Evolutionary conservation across 2,329 filamentous ascomycete genomes (phyloP).

Genomic region (Cadophora luteo-olivacea): DNA sequence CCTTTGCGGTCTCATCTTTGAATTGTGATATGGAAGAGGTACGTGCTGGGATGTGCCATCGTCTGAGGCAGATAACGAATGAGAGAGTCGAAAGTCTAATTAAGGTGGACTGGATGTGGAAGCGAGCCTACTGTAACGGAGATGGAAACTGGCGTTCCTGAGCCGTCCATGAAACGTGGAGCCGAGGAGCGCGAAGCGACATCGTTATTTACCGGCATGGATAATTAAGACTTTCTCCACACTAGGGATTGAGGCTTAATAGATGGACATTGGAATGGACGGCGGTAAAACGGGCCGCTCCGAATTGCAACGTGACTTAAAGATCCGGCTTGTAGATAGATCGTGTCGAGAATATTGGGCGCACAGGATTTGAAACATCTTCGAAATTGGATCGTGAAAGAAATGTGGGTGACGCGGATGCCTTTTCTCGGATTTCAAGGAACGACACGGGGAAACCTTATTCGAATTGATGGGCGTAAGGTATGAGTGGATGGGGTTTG

Average conservation of each 20-base stretch:
- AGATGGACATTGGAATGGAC: neutral
- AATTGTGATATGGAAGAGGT: neutral
- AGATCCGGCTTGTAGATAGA: neutral
- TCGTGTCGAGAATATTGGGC: neutral
- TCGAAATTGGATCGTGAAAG: neutral
- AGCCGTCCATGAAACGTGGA: neutral
- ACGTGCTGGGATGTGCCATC: neutral
- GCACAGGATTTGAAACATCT: neutral
- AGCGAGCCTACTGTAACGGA: neutral
- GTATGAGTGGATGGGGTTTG: neutral
- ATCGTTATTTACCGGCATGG: slow-evolving; percentile 7
- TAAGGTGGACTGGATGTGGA: neutral
- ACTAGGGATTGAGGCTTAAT: slow-evolving; percentile 8
- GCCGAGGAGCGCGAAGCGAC: neutral
- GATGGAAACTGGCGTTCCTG: neutral
- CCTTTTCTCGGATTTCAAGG: neutral
- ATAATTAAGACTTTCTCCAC: slow-evolving; percentile 13
- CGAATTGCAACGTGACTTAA: slow-evolving; percentile 3
- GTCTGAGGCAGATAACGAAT: neutral
- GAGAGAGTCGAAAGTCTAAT: neutral
- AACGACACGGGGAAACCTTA: slow-evolving; percentile 6
- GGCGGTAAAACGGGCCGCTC: slow-evolving; percentile 21
- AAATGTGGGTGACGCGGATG: neutral
- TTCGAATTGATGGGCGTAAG: neutral
- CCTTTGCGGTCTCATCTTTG: neutral